These are phyloP conservation scores for Trichoderma parareesei DNA, from an alignment of 495 filamentous ascomycete genomes.

Conservation along the genomic window DNA sequence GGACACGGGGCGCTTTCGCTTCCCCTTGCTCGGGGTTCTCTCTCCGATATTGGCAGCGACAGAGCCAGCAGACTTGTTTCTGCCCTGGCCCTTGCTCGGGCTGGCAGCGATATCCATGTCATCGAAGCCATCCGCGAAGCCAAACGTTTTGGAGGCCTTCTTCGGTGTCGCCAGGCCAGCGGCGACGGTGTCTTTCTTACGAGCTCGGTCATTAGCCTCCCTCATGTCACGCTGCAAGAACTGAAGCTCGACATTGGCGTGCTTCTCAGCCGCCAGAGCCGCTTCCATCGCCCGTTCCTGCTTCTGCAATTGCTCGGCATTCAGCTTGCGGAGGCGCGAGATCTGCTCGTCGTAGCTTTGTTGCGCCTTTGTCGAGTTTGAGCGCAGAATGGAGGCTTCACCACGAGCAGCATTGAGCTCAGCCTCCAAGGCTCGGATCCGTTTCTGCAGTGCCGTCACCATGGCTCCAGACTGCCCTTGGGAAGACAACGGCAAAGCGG, in stretches of 20 bases:
- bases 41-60: constrained; percentile 29
- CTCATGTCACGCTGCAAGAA: constrained; percentile 44
- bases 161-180: constrained; percentile 33
- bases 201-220: constrained; percentile 36
- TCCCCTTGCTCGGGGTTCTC: constrained; percentile 41
- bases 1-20: constrained; percentile 41
- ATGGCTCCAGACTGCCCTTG: constrained; percentile 13
- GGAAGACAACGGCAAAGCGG: constrained; percentile 17
- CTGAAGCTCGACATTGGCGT: constrained; percentile 40
- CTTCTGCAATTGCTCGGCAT: constrained; percentile 37
- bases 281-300: constrained; percentile 39
- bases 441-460: constrained; percentile 22
- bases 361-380: constrained; percentile 36
- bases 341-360: constrained; percentile 37
- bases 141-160: constrained; percentile 35
- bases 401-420: constrained; percentile 39
- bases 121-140: constrained; percentile 45
- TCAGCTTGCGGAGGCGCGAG: constrained; percentile 33
- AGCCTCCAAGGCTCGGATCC: constrained; percentile 30
- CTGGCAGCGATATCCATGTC: constrained; percentile 41
- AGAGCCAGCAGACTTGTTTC: constrained; percentile 26
- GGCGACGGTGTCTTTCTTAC: constrained; percentile 24
- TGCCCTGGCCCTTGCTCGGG: constrained; percentile 31
- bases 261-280: constrained; percentile 36
- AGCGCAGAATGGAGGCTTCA: constrained; percentile 46